Evolutionary conservation across 1,284 basidiomycete species (phyloP).

Genomic region (Rugosomyces carneus): DNA sequence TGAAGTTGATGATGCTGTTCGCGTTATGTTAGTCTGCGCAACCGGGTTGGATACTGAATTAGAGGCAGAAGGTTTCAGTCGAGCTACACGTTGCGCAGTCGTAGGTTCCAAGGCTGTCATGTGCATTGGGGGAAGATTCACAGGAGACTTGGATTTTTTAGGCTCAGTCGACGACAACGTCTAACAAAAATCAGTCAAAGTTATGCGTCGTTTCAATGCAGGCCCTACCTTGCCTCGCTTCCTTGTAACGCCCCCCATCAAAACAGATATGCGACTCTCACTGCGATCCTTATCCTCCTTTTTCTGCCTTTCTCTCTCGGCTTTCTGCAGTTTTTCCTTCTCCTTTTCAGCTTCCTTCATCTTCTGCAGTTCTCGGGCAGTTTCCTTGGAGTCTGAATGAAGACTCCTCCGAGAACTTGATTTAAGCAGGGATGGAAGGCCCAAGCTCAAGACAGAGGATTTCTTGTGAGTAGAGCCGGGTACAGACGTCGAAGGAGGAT

Average conservation of each 20-base stretch:
- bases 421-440: conserved; percentile 77
- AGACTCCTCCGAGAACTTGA: conserved; percentile 78
- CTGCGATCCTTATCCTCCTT: conserved; percentile 79
- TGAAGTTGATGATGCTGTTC: conserved; percentile 47
- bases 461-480: conserved; percentile 64
- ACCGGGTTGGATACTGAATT: conserved; percentile 40
- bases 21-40: conserved; percentile 33
- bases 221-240: conserved; percentile 83
- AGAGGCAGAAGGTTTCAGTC: conserved; percentile 52
- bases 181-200: conserved; percentile 33
- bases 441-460: conserved; percentile 68
- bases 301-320: conserved; percentile 55
- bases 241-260: conserved; percentile 62
- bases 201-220: conserved; percentile 11
- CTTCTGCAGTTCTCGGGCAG: conserved; percentile 40
- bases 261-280: conserved; percentile 78
- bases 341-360: conserved; percentile 40
- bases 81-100: conserved; percentile 76
- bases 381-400: conserved; percentile 66
- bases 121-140: conserved; percentile 82
- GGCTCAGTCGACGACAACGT: conserved; percentile 82
- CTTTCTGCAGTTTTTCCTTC: conserved; percentile 50
- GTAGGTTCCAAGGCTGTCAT: conserved; percentile 74
- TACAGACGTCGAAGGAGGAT: conserved; percentile 46
- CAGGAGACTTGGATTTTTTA: conserved; percentile 59